A percentile compares a stretch with the other conserved stretches of the same genome.
These are phyloP conservation scores for Neoascochyta sp. DNA, from an alignment of 2,329 filamentous ascomycete genomes.

Conservation along the genomic window DNA sequence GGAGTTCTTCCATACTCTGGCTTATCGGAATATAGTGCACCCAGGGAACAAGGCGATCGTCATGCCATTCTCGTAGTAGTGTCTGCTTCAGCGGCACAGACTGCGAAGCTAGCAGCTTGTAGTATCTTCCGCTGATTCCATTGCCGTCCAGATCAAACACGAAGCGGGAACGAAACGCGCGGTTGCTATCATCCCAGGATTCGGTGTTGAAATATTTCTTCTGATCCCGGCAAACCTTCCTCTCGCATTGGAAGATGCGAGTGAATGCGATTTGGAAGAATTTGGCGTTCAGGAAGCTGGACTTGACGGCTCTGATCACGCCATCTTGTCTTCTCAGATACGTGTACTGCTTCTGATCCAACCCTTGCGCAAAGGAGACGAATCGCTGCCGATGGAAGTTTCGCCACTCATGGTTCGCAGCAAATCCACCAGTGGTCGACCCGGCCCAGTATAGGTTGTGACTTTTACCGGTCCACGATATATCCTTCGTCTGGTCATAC, in stretches of 20 bases:
- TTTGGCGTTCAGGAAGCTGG: slow-evolving; percentile 24
- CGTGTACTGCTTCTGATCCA: slow-evolving; percentile 8
- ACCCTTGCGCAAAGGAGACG: slow-evolving; percentile 38
- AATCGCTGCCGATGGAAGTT: slow-evolving; percentile 47
- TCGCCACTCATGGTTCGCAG: slow-evolving; percentile 37
- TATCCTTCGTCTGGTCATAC: slow-evolving; percentile 44
- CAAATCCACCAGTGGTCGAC: slow-evolving; percentile 51
- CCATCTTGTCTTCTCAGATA: slow-evolving; percentile 10
- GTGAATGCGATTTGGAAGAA: slow-evolving; percentile 49
- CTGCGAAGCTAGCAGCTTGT: slow-evolving; percentile 10
- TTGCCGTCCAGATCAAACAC: slow-evolving; percentile 21
- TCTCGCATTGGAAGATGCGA: slow-evolving; percentile 45
- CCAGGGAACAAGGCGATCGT: slow-evolving; percentile 35
- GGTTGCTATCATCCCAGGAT: slow-evolving; percentile 1
- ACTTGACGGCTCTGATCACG: slow-evolving; percentile 14
- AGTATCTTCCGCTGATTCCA: slow-evolving; percentile 16
- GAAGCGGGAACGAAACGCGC: slow-evolving; percentile 7
- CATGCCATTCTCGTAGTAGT: slow-evolving; percentile 39
- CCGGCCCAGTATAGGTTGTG: slow-evolving; percentile 57
- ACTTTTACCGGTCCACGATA: slow-evolving; percentile 49
- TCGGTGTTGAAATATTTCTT: slow-evolving; percentile 11
- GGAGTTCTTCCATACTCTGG: slow-evolving; percentile 17
- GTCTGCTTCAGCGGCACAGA: slow-evolving; percentile 30
- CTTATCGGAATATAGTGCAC: slow-evolving; percentile 35
- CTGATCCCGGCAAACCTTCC: slow-evolving; percentile 8